A percentile compares a stretch with the other conserved stretches of the same genome.
These are phyloP conservation scores for Coix lacrymajobi DNA, from an alignment of 176 grass and related monocot species.

Conservation along the genomic window DNA sequence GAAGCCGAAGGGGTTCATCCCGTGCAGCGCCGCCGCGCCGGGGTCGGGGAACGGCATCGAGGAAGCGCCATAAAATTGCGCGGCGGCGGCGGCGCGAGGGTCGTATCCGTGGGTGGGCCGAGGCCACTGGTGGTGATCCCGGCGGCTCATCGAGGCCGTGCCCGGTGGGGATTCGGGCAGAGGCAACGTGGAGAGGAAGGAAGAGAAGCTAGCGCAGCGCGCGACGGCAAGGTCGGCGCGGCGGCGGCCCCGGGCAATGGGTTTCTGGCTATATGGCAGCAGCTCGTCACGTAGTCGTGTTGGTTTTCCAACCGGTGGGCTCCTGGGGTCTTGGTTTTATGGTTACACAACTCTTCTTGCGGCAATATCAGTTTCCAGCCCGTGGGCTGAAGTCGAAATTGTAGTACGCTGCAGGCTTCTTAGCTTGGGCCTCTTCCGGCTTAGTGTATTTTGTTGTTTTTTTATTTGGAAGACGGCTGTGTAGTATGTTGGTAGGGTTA, in stretches of 20 bases:
- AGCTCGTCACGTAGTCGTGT: too few species aligned
- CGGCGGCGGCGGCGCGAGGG: not conserved
- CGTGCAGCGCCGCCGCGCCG: constrained; percentile 16
- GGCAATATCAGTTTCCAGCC: not conserved
- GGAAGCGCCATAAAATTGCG: constrained; percentile 18
- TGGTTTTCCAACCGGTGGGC: not conserved
- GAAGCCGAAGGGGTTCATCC: constrained; percentile 36
- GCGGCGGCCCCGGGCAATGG: not conserved
- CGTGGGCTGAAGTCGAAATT: not conserved
- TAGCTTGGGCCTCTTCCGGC: not conserved
- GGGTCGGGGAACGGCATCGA: constrained; percentile 13
- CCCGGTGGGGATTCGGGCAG: not conserved
- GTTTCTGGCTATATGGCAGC: not conserved
- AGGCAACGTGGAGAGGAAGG: not conserved
- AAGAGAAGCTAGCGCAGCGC: not conserved
- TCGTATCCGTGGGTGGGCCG: not conserved
- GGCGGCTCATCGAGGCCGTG: constrained; percentile 21
- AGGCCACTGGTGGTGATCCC: constrained; percentile 2
- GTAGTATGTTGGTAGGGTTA: too few species aligned
- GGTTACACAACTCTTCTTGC: not conserved
- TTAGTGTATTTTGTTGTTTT: not conserved
- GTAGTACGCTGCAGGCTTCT: not conserved
- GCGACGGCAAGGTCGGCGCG: constrained; percentile 24
- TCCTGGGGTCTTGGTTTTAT: not conserved
- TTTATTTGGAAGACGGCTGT: too few species aligned